Percentiles rank a stretch among this genome's conserved stretches.
phyloP scores from a whole-genome alignment of 1,139 yeast genomes.

The Petasospora rhodanensis region DNA sequence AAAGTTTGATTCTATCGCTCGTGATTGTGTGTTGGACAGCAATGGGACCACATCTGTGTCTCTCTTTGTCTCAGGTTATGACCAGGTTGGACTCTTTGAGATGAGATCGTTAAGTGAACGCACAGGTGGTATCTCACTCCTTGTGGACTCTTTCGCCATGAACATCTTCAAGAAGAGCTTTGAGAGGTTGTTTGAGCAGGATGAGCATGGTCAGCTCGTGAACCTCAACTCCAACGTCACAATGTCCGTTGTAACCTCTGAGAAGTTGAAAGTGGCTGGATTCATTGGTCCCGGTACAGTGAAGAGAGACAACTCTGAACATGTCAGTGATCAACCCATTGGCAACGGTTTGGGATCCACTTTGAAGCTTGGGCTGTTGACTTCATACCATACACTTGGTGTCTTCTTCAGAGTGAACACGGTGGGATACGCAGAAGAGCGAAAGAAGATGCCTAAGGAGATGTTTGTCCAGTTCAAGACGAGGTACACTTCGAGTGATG shows the following conservation, averaged over 20 bases:
- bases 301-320: constrained; percentile 30
- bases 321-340: constrained; percentile 57
- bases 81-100: constrained; percentile 65
- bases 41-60: constrained; percentile 39
- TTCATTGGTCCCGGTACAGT: constrained; percentile 50
- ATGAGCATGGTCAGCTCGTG: constrained; percentile 51
- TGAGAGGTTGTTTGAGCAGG: constrained; percentile 44
- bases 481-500: constrained; percentile 57
- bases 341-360: constrained; percentile 60
- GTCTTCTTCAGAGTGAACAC: constrained; percentile 58
- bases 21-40: too few relatives aligned
- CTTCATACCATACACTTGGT: constrained; percentile 55
- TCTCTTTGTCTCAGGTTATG: constrained; percentile 62
- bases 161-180: constrained; percentile 61
- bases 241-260: constrained; percentile 44
- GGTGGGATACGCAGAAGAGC: constrained; percentile 30
- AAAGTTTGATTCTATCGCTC: constrained; percentile 48
- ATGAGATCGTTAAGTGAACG: constrained; percentile 54
- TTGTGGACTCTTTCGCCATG: constrained; percentile 61
- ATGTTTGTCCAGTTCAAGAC: constrained; percentile 53
- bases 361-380: constrained; percentile 47
- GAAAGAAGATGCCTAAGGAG: constrained; percentile 14
- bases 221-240: constrained; percentile 54
- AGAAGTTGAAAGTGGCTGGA: constrained; percentile 56
- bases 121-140: constrained; percentile 60